These are phyloP conservation scores for Rosa lucieae DNA, from an alignment of 306 rosid genomes.

Conservation along the genomic window DNA sequence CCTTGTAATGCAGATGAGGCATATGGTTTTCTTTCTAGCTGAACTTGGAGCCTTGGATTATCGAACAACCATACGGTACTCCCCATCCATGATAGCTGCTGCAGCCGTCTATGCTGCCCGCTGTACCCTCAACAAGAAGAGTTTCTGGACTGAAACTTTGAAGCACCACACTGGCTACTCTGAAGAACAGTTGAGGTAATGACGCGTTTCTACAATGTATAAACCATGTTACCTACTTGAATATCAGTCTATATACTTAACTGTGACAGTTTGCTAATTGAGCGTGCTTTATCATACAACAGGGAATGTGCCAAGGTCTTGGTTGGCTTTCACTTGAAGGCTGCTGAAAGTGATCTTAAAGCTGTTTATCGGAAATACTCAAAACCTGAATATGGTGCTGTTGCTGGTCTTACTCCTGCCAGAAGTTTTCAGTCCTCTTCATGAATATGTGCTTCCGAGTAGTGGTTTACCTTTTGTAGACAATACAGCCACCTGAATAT, in stretches of 20 bases:
- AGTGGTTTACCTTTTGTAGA: conserved; percentile 11
- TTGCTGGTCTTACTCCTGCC: conserved; percentile 38
- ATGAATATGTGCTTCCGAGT: neutral
- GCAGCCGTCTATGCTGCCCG: conserved; percentile 81
- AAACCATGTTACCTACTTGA: neutral
- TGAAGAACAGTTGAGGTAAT: conserved; percentile 66
- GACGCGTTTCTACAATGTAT: neutral
- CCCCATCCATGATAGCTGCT: conserved; percentile 83
- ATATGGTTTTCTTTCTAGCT: conserved; percentile 71
- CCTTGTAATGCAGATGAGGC: conserved; percentile 54
- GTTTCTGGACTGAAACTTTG: conserved; percentile 72
- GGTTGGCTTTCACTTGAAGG: conserved; percentile 47
- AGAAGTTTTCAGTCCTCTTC: conserved; percentile 5
- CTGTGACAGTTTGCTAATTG: neutral
- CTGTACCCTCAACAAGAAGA: conserved; percentile 53
- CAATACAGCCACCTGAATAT: neutral
- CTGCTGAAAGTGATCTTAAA: conserved; percentile 48
- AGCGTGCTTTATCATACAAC: neutral
- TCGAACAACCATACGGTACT: conserved; percentile 30
- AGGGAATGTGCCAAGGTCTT: conserved; percentile 62
- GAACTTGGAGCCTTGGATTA: conserved; percentile 74
- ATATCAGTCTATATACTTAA: neutral
- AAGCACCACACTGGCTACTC: conserved; percentile 77
- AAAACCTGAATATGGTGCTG: conserved; percentile 36
- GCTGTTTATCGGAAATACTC: conserved; percentile 57